These are phyloP conservation scores for Dictyostelium firmibasis DNA, from an alignment of 78 protist species.

Conservation along the genomic window DNA sequence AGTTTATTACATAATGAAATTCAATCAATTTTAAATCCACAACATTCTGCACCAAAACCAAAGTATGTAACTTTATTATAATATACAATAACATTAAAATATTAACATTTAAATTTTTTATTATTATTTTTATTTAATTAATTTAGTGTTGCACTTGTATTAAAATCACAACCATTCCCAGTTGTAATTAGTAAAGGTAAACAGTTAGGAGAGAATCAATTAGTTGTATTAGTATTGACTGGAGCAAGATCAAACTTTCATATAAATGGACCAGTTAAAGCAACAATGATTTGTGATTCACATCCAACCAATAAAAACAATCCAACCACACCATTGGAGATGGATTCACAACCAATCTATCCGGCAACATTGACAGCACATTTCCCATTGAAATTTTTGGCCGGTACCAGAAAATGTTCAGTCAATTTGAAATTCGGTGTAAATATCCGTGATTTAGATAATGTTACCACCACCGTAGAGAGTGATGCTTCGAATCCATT, in stretches of 20 bases:
- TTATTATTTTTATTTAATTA: background rate
- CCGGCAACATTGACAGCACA: slow-evolving; percentile 78
- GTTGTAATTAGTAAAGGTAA: slow-evolving; percentile 78
- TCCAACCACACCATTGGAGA: slow-evolving; percentile 66
- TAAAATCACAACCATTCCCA: slow-evolving; percentile 84
- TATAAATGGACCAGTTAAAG: slow-evolving; percentile 79
- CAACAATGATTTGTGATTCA: slow-evolving; percentile 65
- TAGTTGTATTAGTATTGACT: slow-evolving; percentile 71
- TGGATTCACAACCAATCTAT: slow-evolving; percentile 78
- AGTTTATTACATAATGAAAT: slow-evolving; percentile 56
- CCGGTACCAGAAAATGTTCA: slow-evolving; percentile 79
- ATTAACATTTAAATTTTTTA: background rate
- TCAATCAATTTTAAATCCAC: slow-evolving; percentile 67
- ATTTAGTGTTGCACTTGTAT: slow-evolving; percentile 70
- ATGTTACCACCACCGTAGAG: slow-evolving; percentile 72
- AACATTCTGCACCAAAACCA: slow-evolving; percentile 49
- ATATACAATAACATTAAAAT: too few species aligned
- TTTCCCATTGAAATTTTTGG: slow-evolving; percentile 79
- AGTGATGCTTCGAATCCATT: slow-evolving; percentile 75
- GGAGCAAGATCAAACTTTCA: slow-evolving; percentile 81
- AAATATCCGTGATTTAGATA: slow-evolving; percentile 65
- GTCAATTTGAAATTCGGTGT: slow-evolving; percentile 81
- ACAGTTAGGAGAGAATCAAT: slow-evolving; percentile 76
- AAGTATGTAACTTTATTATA: too few species aligned
- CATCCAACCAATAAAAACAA: slow-evolving; percentile 74